phyloP scores from a whole-genome alignment of 306 rosid genomes.

The Gillenia trifoliata region DNA sequence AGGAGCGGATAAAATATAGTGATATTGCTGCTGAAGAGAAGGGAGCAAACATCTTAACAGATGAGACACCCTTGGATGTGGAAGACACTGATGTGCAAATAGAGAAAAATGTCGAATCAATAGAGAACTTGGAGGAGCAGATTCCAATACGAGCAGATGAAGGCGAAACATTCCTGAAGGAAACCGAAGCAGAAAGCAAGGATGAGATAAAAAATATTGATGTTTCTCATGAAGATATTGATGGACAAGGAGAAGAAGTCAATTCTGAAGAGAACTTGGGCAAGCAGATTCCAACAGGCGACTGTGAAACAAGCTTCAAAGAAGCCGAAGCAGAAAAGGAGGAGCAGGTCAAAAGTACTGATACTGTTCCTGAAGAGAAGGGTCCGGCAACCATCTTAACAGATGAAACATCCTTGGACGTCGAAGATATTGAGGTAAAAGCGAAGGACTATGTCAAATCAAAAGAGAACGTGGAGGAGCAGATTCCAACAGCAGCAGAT shows the following conservation, averaged over 20 bases:
- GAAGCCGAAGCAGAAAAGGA: constrained; percentile 12
- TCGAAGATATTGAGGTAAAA: constrained; percentile 11
- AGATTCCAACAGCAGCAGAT: neutral
- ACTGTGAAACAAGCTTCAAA: constrained; percentile 9
- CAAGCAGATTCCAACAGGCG: constrained; percentile 2
- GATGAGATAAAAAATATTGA: neutral
- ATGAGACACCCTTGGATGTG: neutral
- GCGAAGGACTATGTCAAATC: neutral
- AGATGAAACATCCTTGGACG: neutral
- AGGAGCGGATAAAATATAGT: neutral
- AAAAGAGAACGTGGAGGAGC: constrained; percentile 5
- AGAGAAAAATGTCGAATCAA: neutral
- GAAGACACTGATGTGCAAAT: neutral
- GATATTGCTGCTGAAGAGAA: neutral
- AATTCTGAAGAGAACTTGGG: constrained; percentile 9
- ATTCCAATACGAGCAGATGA: neutral
- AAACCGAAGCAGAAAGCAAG: neutral
- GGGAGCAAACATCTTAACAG: neutral
- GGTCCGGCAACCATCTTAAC: neutral
- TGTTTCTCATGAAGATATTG: neutral
- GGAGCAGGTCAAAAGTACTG: neutral
- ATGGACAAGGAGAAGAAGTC: neutral
- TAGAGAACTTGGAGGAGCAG: constrained; percentile 4
- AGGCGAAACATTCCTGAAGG: neutral
- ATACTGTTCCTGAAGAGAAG: constrained; percentile 1